Conservation (phyloP, 1,284 basidiomycete genomes). For the Chondrostereum purpureum region DNA sequence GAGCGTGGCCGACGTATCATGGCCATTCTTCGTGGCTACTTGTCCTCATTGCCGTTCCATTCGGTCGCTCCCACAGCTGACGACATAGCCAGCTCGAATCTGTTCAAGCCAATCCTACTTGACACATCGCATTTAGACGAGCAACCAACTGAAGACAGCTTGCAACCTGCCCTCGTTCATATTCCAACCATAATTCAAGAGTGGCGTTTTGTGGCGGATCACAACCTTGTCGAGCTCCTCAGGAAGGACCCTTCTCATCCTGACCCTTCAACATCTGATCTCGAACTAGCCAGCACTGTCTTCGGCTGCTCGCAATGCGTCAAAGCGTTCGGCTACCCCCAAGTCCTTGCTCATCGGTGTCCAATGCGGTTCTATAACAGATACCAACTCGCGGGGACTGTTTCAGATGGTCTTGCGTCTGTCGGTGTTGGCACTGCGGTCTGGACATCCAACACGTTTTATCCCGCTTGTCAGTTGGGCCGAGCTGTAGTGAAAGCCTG, state of each 20-base stretch:
- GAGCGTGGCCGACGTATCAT: not conserved
- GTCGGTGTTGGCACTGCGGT: not conserved
- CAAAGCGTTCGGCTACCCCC: not conserved
- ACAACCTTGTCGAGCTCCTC: not conserved
- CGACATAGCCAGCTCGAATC: not conserved
- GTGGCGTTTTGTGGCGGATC: not conserved
- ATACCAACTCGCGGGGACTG: not conserved
- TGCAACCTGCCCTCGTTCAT: not conserved
- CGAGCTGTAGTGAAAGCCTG: not conserved
- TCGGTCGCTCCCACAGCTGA: not conserved
- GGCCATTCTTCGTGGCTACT: not conserved
- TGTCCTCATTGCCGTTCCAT: not conserved
- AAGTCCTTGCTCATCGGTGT: not conserved
- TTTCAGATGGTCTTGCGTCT: not conserved
- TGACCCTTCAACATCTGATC: not conserved
- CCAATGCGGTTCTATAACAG: too few relatives aligned
- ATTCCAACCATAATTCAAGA: not conserved
- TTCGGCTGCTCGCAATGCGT: not conserved
- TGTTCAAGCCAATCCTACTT: not conserved
- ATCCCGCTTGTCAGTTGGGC: not conserved
- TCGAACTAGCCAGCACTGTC: not conserved
- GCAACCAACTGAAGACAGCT: not conserved
- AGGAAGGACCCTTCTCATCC: not conserved
- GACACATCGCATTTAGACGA: not conserved
- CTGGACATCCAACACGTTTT: not conserved